Evolutionary conservation across 345 rosid species (phyloP), one percentile per base, ranked within the genome.

Genomic region (Lepidium aucheri): DNA sequence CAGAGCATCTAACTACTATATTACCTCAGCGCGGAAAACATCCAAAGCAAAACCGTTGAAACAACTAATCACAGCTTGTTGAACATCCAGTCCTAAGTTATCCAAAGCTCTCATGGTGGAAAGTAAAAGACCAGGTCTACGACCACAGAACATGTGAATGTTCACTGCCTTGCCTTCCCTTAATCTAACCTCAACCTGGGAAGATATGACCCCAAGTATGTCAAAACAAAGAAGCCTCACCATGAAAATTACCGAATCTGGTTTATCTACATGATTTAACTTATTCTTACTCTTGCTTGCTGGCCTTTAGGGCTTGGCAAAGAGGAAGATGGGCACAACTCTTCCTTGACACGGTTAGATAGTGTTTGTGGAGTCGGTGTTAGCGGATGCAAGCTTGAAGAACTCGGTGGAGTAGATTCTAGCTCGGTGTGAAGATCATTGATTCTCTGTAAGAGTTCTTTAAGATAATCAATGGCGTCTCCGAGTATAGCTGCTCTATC

Each of bases 401-500:
- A 76, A 32, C 84, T 83, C 10, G 91, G 78, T 9, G 84, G 85
- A 57, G 78, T 74, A 6, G 97, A 81, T 43, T 90, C 98, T 51
- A 90, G 70, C 68, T 93, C 98, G 7, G 85, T 88, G 24, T 93
- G 94, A 67, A 93, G 95, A 60, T 90, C 94, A 60, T 80, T 93
- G 81, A 93, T 93, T 82, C 91, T 86, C 32, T 89, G 98, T 74
- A 87, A 83, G 39, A 92, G 98, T 81, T 89, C 98, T 80, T 89
- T 89, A 53, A 92, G 74, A 76, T 89, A 92, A 64, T 89, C 97
- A 72, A 92, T 81, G 4, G 98, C 97, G 49, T 92, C 98, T 69
- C 98, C 98, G 13, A 92, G 88, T 46, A 87, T 92, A 16, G 98
- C 87, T 73, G 96, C 98, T 78, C 98, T 80, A 72, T 92, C 98